phyloP scores from a whole-genome alignment of 148 eudicot genomes.

The Pharnaceum exiguum region DNA sequence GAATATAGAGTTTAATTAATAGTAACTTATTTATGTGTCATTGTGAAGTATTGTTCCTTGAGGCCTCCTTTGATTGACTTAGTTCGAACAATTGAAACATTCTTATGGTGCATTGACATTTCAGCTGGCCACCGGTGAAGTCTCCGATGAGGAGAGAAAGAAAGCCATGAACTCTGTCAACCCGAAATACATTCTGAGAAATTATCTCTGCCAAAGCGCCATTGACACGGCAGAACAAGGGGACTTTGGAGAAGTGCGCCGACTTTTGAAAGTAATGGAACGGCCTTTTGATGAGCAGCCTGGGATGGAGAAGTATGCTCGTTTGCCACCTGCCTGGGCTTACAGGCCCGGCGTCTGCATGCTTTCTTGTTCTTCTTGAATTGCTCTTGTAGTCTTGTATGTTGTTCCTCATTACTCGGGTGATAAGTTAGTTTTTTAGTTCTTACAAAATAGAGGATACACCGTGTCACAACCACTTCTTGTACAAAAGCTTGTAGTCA shows the following conservation, averaged over 20 bases:
- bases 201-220: slow-evolving; percentile 89
- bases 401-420: too few relatives aligned
- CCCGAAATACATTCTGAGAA: slow-evolving; percentile 85
- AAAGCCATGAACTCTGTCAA: slow-evolving; percentile 75
- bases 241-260: slow-evolving; percentile 74
- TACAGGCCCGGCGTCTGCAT: slow-evolving; percentile 96
- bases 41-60: too few relatives aligned
- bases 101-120: not conserved
- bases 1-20: too few relatives aligned
- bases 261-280: slow-evolving; percentile 72
- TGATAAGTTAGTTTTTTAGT: too few relatives aligned
- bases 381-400: not conserved
- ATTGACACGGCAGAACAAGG: slow-evolving; percentile 94
- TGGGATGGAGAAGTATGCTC: slow-evolving; percentile 95
- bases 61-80: too few relatives aligned
- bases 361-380: slow-evolving; percentile 95
- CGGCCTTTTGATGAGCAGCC: slow-evolving; percentile 91
- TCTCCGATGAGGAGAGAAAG: slow-evolving; percentile 81
- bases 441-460: not conserved
- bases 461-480: not conserved
- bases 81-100: not conserved
- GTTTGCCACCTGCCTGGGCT: slow-evolving; percentile 98
- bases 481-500: slow-evolving; percentile 22
- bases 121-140: slow-evolving; percentile 61
- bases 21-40: too few relatives aligned